Base-by-base conservation (phyloP, 768 basidiomycete species). In the Xanthoconium purpureum region DNA sequence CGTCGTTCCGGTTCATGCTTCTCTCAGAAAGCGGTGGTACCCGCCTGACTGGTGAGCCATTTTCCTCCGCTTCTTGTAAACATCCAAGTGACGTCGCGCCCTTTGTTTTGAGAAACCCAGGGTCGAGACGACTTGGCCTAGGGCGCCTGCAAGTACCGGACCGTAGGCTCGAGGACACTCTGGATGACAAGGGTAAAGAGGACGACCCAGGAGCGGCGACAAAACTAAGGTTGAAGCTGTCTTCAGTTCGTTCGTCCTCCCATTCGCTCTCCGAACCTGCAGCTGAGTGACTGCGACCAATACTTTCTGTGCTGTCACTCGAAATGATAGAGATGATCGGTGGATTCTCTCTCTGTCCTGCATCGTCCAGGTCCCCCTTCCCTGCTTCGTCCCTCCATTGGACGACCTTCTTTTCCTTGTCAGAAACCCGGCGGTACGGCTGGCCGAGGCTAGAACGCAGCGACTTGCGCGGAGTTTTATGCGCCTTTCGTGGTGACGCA, bases 341-440 rank as follows among this genome's bases (percentile, higher is more conserved):
- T 13, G 57, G 49, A 33, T 55, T 39, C 47, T 60, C 62, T 51
- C 53, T 74, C 73, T 55, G 70, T 60, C 57, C 82, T 73, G 50
- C 79, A 63, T 92, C 90, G 60, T 90, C 88, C 45, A 93, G 73
- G 49, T 84, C 80, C 29, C 91, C 91, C 66, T 87, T 85, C n/a
- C 91, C 91, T 7, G 79, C 90, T 70, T 94, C 88, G 62, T 94
- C 91, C 54, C 79, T 82, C 92, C 92, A 94, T 66, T 94, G 89
- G 5, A 94, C 89, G 51, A 82, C 86, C 69, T 93, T 92, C 62
- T 79, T 80, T 66, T 84, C 82, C 66, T 83, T 85, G 57, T 87
- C 85, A 1, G 86, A 84, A 17, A 79, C 77, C 50, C 84, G 79
- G 39, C 85, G 77, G 64, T 88, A 87, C 3, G 88, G 81, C 44